These are phyloP conservation scores for Suillus lakei DNA, from an alignment of 768 basidiomycete genomes.

Conservation along the genomic window DNA sequence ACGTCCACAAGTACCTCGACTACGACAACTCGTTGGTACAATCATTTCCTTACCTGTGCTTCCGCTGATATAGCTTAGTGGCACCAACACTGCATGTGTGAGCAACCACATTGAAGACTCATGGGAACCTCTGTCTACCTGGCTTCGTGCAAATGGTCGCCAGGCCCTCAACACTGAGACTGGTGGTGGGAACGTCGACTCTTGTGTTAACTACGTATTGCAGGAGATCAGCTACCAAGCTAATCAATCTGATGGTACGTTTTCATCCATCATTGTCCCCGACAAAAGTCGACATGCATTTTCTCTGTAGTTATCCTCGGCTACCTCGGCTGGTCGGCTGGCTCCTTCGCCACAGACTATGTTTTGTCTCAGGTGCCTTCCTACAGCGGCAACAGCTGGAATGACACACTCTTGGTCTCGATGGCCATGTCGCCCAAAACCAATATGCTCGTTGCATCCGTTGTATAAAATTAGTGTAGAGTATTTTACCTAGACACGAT, in stretches of 20 bases:
- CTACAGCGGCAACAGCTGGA: conserved; percentile 36
- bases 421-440: conserved; percentile 29
- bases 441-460: conserved; percentile 17
- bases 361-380: conserved; percentile 39
- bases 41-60: conserved; percentile 15
- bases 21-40: conserved; percentile 50
- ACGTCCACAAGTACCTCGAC: conserved; percentile 69
- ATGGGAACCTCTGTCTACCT: conserved; percentile 51
- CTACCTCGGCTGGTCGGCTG: conserved; percentile 64
- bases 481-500: neutral
- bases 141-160: conserved; percentile 53
- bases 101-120: conserved; percentile 57
- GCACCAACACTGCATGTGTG: conserved; percentile 49
- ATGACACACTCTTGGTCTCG: conserved; percentile 43
- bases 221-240: conserved; percentile 52
- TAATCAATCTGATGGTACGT: conserved; percentile 52
- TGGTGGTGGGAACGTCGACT: conserved; percentile 57
- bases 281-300: neutral
- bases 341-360: conserved; percentile 50
- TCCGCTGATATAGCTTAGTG: conserved; percentile 26
- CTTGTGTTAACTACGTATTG: conserved; percentile 50
- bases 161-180: conserved; percentile 66
- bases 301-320: conserved; percentile 49
- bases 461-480: neutral
- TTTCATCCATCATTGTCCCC: neutral